Evolutionary conservation across 495 filamentous ascomycete genomes (phyloP).

Genomic region (Podospora pseudocomata): DNA sequence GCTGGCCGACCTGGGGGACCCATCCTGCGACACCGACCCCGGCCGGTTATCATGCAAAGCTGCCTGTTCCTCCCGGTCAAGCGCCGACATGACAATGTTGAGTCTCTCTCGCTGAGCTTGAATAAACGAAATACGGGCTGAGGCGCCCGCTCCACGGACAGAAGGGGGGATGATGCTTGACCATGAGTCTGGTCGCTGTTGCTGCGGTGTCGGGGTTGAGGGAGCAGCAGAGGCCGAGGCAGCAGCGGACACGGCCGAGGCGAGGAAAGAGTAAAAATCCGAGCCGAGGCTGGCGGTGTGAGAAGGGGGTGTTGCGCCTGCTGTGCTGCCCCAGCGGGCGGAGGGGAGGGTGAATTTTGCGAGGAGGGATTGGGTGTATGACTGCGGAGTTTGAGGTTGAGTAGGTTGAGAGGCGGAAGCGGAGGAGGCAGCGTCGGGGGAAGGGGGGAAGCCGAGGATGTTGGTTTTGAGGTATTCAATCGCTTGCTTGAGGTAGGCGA

Average conservation of each 20-base stretch:
- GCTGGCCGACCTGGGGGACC: conserved; percentile 29
- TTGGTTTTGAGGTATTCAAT: conserved; percentile 73
- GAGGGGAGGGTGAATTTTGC: conserved; percentile 80
- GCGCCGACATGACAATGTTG: conserved; percentile 63
- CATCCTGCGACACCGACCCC: conserved; percentile 31
- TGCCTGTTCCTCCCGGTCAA: conserved; percentile 63
- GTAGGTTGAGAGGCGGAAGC: conserved; percentile 9
- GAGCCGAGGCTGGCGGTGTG: conserved; percentile 42
- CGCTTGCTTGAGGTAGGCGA: conserved; percentile 73
- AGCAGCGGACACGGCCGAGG: conserved; percentile 57
- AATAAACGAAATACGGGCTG: conserved; percentile 67
- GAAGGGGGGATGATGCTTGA: conserved; percentile 54
- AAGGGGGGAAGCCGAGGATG: conserved; percentile 64
- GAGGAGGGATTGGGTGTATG: conserved; percentile 76
- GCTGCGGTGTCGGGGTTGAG: conserved; percentile 33
- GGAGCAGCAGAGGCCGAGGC: conserved; percentile 25
- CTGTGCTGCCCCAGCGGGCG: conserved; percentile 29
- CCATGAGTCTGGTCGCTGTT: background rate
- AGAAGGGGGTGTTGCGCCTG: conserved; percentile 3
- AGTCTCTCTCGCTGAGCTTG: conserved; percentile 70
- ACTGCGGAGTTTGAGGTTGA: conserved; percentile 44
- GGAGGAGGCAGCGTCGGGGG: conserved; percentile 42
- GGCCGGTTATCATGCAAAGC: background rate
- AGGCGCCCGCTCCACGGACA: conserved; percentile 53
- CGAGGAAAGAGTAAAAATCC: conserved; percentile 74